Base-by-base conservation (phyloP, 2,329 filamentous ascomycete genomes). In the Stagonosporopsis cucurbitacearum region DNA sequence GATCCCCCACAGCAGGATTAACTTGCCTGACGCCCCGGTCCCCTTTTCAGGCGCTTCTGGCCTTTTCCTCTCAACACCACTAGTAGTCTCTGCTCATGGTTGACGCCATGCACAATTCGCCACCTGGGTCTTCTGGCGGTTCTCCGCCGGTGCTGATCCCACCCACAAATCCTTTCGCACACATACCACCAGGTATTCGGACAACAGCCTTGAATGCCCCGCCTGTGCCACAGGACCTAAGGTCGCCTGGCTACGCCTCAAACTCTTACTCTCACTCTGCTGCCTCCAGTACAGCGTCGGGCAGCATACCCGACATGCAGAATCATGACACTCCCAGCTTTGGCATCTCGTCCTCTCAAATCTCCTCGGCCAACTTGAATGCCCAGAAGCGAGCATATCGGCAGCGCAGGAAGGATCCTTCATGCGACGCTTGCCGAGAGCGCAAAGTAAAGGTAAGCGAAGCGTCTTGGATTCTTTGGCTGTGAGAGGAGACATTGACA, bases 341-440 rank as follows among this genome's bases (percentile, higher is more conserved):
- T 75, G 77, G 67, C 60, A 77, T 77, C 65, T 80, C 68, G 52
- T 79, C 63, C 30, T 77, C 63, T 41, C 77, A 70, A 64, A 77
- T 72, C 43, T 75, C 72, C 22, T 75, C 80, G 22, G 79, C 83
- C 33, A 82, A 81, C 66, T 75, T 85, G 62, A 89, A 90, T 65
- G 85, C 89, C 28, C 92, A 96, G 75, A 98, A 98, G 76, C 84
- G 95, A 71, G 94, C 95, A 2, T 99, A 98, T 79, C 87, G 95
- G 22, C 95, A 99, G 75, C 84, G 95, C 64, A 86, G 95, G 65
- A 99, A 99, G 73, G 95, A 99, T 69, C 95, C 95, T 1, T 98
- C 92, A 71, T 99, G 95, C 75, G 95, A 99, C 80, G 95, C 95
- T 46, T 99, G 95, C 74, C 86, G 95, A 57, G 95, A 99, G 71